These are phyloP conservation scores for Fusarium begoniae DNA, from an alignment of 2,329 filamentous ascomycete genomes.

Conservation along the genomic window DNA sequence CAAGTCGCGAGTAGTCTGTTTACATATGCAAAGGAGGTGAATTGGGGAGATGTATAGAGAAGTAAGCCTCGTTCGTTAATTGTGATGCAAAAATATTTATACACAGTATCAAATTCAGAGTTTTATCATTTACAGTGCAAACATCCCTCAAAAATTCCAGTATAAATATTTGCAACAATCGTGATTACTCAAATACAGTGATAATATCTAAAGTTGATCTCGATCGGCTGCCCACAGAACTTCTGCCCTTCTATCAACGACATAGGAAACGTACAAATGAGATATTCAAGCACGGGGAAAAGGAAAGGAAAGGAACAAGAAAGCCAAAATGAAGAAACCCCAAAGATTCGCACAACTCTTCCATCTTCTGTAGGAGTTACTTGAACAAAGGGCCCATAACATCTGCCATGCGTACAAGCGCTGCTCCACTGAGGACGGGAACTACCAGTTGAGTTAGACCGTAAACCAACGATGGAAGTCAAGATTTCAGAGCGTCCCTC, in stretches of 20 bases:
- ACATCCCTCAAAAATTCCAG: rapidly evolving
- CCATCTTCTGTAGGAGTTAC: not conserved
- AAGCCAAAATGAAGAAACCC: not conserved
- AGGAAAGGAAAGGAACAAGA: not conserved
- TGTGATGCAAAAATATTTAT: not conserved
- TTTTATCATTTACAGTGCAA: not conserved
- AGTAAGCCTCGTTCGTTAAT: rapidly evolving
- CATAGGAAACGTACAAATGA: not conserved
- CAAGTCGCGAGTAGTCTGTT: not conserved
- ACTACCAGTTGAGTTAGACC: not conserved
- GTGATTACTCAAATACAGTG: not conserved
- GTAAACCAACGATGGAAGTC: not conserved
- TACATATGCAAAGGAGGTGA: not conserved
- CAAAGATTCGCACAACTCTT: not conserved
- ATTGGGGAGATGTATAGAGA: rapidly evolving
- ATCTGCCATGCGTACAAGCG: not conserved
- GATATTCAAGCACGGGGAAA: not conserved
- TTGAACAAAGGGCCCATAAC: not conserved
- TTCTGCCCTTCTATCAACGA: not conserved
- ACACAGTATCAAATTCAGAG: not conserved
- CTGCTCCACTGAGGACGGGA: not conserved
- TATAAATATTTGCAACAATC: not conserved
- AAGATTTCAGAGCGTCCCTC: not conserved
- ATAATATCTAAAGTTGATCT: not conserved
- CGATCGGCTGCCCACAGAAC: not conserved